A percentile compares a stretch with the other conserved stretches of the same genome.
These are phyloP conservation scores for Hanseniaspora thailandica DNA, from an alignment of 805 yeast genomes.

Conservation along the genomic window DNA sequence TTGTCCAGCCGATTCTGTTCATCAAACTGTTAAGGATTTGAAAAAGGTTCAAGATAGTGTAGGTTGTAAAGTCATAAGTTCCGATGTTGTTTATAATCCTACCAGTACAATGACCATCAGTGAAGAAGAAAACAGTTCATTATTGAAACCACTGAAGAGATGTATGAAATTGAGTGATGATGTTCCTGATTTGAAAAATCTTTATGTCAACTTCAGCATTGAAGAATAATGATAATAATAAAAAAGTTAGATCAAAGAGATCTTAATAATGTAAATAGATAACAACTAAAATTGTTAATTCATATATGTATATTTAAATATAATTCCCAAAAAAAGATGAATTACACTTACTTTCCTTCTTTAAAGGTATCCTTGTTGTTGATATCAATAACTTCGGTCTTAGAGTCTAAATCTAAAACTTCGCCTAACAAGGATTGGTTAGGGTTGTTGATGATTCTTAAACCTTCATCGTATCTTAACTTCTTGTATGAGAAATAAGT, in stretches of 20 bases:
- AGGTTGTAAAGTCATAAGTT: constrained; percentile 50
- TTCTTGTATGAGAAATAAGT: constrained; percentile 43
- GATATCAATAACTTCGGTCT: constrained; percentile 10
- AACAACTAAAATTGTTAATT: neutral
- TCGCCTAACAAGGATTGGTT: constrained; percentile 27
- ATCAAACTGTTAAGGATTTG: constrained; percentile 40
- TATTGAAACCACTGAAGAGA: constrained; percentile 41
- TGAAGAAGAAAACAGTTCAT: constrained; percentile 36
- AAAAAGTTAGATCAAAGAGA: no score
- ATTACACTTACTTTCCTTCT: neutral
- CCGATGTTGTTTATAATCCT: constrained; percentile 58
- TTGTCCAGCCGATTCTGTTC: neutral
- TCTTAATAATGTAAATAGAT: neutral
- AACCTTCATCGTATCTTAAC: constrained; percentile 36
- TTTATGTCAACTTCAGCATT: constrained; percentile 55
- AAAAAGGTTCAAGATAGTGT: constrained; percentile 37
- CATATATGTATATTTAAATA: neutral
- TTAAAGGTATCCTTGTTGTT: constrained; percentile 1
- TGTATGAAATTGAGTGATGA: constrained; percentile 55
- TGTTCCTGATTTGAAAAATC: constrained; percentile 72
- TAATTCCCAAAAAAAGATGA: neutral
- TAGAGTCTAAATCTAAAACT: constrained; percentile 16
- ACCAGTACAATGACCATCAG: constrained; percentile 44
- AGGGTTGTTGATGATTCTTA: constrained; percentile 40
- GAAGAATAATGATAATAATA: neutral